Conservation (phyloP, 2,329 filamentous ascomycete genomes). For the Aspergillus quadrilineatus region DNA sequence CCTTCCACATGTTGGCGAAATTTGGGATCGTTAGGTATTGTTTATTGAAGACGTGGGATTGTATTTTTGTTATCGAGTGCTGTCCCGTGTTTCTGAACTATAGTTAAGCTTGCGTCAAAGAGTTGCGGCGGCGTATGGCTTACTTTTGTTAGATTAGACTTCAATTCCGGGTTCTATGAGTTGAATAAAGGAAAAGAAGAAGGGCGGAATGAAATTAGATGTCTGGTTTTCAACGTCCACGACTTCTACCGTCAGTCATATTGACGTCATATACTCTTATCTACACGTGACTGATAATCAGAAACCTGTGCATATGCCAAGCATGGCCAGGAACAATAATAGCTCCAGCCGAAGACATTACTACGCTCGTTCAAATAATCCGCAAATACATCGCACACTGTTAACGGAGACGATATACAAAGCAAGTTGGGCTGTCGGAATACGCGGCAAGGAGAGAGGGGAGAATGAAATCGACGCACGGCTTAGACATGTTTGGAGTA, state of each 20-base stretch:
- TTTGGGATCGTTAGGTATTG: not conserved
- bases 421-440: not conserved
- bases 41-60: not conserved
- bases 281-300: not conserved
- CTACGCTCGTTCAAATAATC: not conserved
- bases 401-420: not conserved
- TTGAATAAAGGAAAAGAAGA: not conserved
- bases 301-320: not conserved
- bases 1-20: slow-evolving; percentile 11
- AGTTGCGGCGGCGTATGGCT: not conserved
- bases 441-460: not conserved
- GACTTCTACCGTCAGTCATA: not conserved
- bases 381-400: not conserved
- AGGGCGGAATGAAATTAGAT: not conserved
- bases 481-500: no score
- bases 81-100: not conserved
- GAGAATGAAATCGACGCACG: no score
- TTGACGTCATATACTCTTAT: slow-evolving; percentile 4
- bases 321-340: not conserved
- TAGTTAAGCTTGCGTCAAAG: not conserved
- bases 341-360: not conserved
- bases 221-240: not conserved
- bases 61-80: not conserved
- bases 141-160: not conserved
- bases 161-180: not conserved